These are phyloP conservation scores for Neopestalotiopsis sp. DNA, from an alignment of 2,329 filamentous ascomycete species.

Conservation along the genomic window DNA sequence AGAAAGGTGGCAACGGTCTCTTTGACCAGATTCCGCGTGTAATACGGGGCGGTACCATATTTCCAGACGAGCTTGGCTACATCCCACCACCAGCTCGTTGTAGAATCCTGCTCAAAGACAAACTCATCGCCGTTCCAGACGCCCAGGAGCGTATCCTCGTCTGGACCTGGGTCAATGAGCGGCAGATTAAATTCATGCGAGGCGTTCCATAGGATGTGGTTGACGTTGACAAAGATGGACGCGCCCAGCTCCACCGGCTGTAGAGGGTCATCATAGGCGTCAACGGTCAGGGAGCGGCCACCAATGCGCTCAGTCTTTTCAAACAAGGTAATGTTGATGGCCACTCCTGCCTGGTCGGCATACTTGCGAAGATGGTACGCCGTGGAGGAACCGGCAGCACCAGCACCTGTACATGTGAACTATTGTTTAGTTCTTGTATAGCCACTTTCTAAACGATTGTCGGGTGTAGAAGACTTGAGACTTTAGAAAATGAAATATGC, in stretches of 20 bases:
- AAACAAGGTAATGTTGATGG: slow-evolving; percentile 84
- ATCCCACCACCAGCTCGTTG: slow-evolving; percentile 77
- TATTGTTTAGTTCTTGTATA: not conserved
- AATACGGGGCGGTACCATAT: slow-evolving; percentile 81
- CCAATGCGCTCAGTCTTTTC: slow-evolving; percentile 80
- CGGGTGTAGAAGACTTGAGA: not conserved
- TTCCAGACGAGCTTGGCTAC: slow-evolving; percentile 80
- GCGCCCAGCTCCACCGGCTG: slow-evolving; percentile 85
- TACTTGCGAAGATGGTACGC: slow-evolving; percentile 83
- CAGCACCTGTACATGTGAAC: slow-evolving; percentile 68
- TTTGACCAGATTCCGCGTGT: slow-evolving; percentile 75
- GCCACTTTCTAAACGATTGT: not conserved
- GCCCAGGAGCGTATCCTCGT: slow-evolving; percentile 65
- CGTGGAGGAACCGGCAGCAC: slow-evolving; percentile 83
- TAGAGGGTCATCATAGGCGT: slow-evolving; percentile 70
- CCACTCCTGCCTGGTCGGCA: slow-evolving; percentile 62
- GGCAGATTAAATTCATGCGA: slow-evolving; percentile 73
- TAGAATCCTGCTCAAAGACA: slow-evolving; percentile 67
- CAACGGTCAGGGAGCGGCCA: slow-evolving; percentile 84
- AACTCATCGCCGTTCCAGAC: slow-evolving; percentile 85
- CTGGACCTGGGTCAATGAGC: slow-evolving; percentile 49
- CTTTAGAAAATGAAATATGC: slow-evolving; percentile 19
- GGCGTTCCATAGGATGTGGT: slow-evolving; percentile 80
- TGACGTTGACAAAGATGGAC: slow-evolving; percentile 87
- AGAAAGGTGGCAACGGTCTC: slow-evolving; percentile 74